These are phyloP conservation scores for Tieghemostelium lacteum DNA, from an alignment of 78 protist species.

Conservation along the genomic window DNA sequence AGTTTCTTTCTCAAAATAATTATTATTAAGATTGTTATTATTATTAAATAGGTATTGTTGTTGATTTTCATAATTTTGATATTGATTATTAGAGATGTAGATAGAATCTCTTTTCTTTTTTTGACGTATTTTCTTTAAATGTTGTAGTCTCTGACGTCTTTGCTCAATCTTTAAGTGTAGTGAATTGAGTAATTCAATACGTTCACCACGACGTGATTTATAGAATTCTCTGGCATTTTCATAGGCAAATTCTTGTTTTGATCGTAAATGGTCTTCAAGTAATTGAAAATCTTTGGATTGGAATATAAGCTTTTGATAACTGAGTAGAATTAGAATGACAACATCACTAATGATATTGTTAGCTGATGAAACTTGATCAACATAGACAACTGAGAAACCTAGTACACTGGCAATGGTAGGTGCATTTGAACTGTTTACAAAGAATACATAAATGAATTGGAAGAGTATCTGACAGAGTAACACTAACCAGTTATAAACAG, in stretches of 20 bases:
- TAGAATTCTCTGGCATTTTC: conserved; percentile 70
- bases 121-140: conserved; percentile 18
- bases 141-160: conserved; percentile 45
- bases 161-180: conserved; percentile 37
- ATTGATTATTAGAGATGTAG: background rate
- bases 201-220: conserved; percentile 3
- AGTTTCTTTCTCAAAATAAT: background rate
- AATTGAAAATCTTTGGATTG: conserved; percentile 18
- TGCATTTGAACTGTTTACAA: background rate
- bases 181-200: conserved; percentile 29
- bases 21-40: background rate
- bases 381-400: conserved; percentile 22
- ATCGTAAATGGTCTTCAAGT: conserved; percentile 13
- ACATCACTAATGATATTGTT: conserved; percentile 57
- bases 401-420: conserved; percentile 6
- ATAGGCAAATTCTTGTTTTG: conserved; percentile 20
- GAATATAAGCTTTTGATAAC: conserved; percentile 48
- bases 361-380: background rate
- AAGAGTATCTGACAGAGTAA: conserved; percentile 35
- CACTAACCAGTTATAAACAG: conserved; percentile 45
- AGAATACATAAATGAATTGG: conserved; percentile 20
- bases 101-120: conserved; percentile 9
- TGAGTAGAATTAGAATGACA: conserved; percentile 33
- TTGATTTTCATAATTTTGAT: background rate
- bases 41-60: background rate